Base-by-base conservation (phyloP, 306 rosid genomes). In the Rosa rugosa region DNA sequence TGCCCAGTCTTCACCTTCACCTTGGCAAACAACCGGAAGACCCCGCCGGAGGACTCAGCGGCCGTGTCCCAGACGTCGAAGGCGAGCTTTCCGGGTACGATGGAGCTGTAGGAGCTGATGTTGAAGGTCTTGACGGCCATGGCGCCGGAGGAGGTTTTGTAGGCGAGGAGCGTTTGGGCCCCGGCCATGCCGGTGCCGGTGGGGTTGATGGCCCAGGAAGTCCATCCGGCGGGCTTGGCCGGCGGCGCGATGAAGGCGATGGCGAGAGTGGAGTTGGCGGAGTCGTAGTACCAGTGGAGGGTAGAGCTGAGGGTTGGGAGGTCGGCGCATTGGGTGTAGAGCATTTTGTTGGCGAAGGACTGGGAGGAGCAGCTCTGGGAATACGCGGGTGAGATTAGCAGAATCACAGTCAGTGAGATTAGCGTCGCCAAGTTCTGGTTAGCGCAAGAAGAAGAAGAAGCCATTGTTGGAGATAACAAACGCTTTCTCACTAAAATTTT, bases 171-270 rank as follows among this genome's bases (percentile, higher is more conserved):
- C 5, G 98, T 74, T 60, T 91, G 90, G 0, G 94, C 16, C 0
- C 98, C 97, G 0, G 0, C 2, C 99, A 95, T 95, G n/a, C 80
- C 82, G 12, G 60, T 64, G 6, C 60, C 77, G 45, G 81, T 54
- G 13, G 92, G 97, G 72, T 95, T 95, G 34, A 95, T 53, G 0
- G 85, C 97, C 99, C 99, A 95, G 14, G 91, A 53, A 12, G 90
- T 84, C 93, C 94, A 95, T 11, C 97, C 97, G 2, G 59, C 23
- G 36, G 90, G 0, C 0, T 31, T 47, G 0, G 85, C 1, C 5
- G 92, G 91, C 0, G 56, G 0, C 0, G 96, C 94, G 10, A 74
- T 0, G 83, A 57, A 95, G 4, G 93, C 99, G 53, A 95, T 10
- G 68, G 98, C 62, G 80, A 95, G 75, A 6, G 94, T 80, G 59